Percentiles rank a stretch among this genome's conserved stretches.
These are phyloP conservation scores for Tephrocybe sp. DNA, from an alignment of 768 basidiomycete genomes.

Conservation along the genomic window DNA sequence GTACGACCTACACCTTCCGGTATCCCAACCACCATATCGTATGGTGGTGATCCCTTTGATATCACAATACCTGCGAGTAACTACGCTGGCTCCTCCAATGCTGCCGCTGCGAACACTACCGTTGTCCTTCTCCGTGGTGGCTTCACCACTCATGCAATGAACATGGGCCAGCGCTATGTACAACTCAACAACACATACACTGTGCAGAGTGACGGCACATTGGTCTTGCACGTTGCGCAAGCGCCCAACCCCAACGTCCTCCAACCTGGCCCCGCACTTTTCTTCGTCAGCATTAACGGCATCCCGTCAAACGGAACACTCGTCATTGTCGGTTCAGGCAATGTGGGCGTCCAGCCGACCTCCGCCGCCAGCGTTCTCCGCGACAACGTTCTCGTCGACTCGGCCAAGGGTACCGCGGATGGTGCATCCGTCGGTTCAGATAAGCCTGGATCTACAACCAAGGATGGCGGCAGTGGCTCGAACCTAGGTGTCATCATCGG, in stretches of 20 bases:
- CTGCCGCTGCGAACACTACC: constrained; percentile 70
- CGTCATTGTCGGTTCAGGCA: constrained; percentile 78
- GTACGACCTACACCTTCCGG: constrained; percentile 70
- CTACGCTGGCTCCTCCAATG: constrained; percentile 66
- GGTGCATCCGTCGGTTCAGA: background rate
- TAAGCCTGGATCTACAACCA: background rate
- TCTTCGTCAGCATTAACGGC: constrained; percentile 83
- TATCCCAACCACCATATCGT: constrained; percentile 72
- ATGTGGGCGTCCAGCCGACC: constrained; percentile 70
- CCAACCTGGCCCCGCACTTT: constrained; percentile 83
- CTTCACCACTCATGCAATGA: constrained; percentile 84
- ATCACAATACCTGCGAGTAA: constrained; percentile 65
- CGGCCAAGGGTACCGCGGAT: constrained; percentile 33
- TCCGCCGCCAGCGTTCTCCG: constrained; percentile 46
- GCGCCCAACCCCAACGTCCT: constrained; percentile 83
- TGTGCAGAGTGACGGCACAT: constrained; percentile 74
- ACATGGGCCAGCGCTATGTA: constrained; percentile 81
- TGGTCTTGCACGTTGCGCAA: constrained; percentile 79
- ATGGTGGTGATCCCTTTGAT: constrained; percentile 84
- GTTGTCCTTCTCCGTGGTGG: constrained; percentile 84
- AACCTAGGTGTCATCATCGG: constrained; percentile 6
- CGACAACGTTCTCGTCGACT: constrained; percentile 41
- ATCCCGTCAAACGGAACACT: constrained; percentile 79
- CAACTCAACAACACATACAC: constrained; percentile 87
- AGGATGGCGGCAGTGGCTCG: background rate